Evolutionary conservation across 2,329 filamentous ascomycete genomes (phyloP).

Genomic region (Colletotrichum costaricense): DNA sequence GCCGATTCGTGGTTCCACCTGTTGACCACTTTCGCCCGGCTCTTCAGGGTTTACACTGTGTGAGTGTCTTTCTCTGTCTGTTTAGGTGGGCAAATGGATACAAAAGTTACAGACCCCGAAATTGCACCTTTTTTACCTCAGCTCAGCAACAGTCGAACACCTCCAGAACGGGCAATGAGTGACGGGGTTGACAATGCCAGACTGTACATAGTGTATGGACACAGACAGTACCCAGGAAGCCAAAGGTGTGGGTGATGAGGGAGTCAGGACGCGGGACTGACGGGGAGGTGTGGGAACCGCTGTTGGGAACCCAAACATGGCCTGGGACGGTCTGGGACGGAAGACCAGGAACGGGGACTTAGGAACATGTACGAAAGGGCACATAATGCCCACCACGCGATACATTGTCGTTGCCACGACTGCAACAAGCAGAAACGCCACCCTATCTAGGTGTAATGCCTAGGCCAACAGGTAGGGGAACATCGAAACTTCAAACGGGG

Average conservation of each 20-base stretch:
- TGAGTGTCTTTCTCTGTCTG: neutral
- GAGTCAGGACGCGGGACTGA: neutral
- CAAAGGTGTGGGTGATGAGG: neutral
- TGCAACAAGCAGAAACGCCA: neutral
- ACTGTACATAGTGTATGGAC: neutral
- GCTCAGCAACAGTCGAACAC: conserved; percentile 25
- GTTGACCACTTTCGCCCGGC: conserved; percentile 16
- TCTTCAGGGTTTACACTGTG: conserved; percentile 26
- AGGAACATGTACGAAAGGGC: neutral
- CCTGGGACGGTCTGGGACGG: conserved; percentile 1
- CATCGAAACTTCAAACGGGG: neutral
- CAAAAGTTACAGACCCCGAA: conserved; percentile 22
- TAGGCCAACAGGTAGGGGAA: neutral
- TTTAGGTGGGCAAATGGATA: neutral
- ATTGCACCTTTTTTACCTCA: conserved; percentile 16
- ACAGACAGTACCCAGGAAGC: neutral
- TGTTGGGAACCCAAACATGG: neutral
- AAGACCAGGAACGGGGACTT: neutral
- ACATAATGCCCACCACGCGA: neutral
- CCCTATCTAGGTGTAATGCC: neutral
- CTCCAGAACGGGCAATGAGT: conserved; percentile 16
- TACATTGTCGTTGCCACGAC: neutral
- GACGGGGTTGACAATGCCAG: neutral
- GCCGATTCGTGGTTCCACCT: conserved; percentile 35
- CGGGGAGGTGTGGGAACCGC: neutral